These are phyloP conservation scores for Xylaria multiplex DNA, from an alignment of 2,329 filamentous ascomycete species.

Conservation along the genomic window DNA sequence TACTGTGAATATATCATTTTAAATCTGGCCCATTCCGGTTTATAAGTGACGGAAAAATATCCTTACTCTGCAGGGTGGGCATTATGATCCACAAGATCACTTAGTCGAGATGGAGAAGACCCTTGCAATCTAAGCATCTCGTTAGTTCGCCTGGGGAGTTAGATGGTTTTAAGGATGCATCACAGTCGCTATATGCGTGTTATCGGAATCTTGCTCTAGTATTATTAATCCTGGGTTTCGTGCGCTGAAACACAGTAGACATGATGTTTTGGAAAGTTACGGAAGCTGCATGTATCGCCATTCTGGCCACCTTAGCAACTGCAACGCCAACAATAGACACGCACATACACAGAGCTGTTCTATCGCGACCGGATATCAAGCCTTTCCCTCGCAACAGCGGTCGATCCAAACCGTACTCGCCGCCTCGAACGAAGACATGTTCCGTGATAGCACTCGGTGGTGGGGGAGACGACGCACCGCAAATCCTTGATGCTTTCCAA, in stretches of 20 bases:
- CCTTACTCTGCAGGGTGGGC: conserved; percentile 10
- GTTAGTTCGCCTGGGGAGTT: neutral
- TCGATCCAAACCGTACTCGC: conserved; percentile 26
- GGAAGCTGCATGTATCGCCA: conserved; percentile 15
- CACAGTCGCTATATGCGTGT: neutral
- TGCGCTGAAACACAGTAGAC: conserved; percentile 2
- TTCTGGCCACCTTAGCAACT: conserved; percentile 20
- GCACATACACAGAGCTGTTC: neutral
- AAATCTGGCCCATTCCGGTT: conserved; percentile 11
- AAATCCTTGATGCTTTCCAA: conserved; percentile 63
- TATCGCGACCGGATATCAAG: conserved; percentile 35
- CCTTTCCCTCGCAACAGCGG: conserved; percentile 38
- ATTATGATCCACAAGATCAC: neutral
- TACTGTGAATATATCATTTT: neutral
- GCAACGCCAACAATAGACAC: conserved; percentile 16
- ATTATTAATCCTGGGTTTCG: neutral
- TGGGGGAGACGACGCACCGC: conserved; percentile 42
- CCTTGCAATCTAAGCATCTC: neutral
- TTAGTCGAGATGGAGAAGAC: neutral
- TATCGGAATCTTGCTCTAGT: neutral
- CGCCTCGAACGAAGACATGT: conserved; percentile 31
- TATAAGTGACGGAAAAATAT: conserved; percentile 40
- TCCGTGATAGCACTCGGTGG: conserved; percentile 28
- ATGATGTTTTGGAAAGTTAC: conserved; percentile 22
- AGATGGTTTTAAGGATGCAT: conserved; percentile 9